These are phyloP conservation scores for Hypoxylon rubiginosum DNA, from an alignment of 2,329 filamentous ascomycete species.

Conservation along the genomic window DNA sequence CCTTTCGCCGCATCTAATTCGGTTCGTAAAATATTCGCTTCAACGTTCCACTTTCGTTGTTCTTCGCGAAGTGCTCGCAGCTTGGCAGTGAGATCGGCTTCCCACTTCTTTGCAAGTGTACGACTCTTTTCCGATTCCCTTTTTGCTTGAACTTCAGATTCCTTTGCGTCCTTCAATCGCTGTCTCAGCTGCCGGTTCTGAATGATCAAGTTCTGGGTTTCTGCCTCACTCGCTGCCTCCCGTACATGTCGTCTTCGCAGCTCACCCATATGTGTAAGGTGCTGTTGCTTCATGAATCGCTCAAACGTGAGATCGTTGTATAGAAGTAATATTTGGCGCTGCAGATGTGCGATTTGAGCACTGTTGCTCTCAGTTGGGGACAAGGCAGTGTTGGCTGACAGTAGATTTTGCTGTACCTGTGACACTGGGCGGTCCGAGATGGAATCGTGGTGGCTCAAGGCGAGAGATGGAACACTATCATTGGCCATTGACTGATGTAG, in stretches of 20 bases:
- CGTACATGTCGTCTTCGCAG: constrained; percentile 80
- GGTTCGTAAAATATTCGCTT: constrained; percentile 68
- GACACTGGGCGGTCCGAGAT: constrained; percentile 55
- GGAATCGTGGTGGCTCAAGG: constrained; percentile 65
- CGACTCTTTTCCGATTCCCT: constrained; percentile 80
- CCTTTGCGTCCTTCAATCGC: constrained; percentile 79
- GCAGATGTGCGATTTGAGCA: constrained; percentile 65
- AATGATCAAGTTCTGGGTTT: constrained; percentile 84
- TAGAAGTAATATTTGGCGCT: constrained; percentile 80
- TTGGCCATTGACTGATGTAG: constrained; percentile 69
- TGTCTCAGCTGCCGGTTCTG: constrained; percentile 80
- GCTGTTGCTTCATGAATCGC: constrained; percentile 85
- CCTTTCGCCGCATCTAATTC: constrained; percentile 70
- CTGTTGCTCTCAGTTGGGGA: constrained; percentile 42
- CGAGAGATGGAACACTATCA: constrained; percentile 69
- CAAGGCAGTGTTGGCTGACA: constrained; percentile 47
- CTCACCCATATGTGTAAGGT: constrained; percentile 84
- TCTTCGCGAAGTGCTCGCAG: constrained; percentile 77
- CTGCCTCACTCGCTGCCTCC: constrained; percentile 83
- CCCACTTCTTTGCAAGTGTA: constrained; percentile 82
- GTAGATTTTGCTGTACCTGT: constrained; percentile 48
- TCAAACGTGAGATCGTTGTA: constrained; percentile 88
- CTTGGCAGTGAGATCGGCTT: constrained; percentile 77
- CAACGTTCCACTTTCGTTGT: constrained; percentile 72
- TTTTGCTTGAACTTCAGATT: constrained; percentile 76